These are phyloP conservation scores for Syncephalis plumigaleata DNA, from an alignment of 371 early-diverging fungal genomes.

Conservation along the genomic window DNA sequence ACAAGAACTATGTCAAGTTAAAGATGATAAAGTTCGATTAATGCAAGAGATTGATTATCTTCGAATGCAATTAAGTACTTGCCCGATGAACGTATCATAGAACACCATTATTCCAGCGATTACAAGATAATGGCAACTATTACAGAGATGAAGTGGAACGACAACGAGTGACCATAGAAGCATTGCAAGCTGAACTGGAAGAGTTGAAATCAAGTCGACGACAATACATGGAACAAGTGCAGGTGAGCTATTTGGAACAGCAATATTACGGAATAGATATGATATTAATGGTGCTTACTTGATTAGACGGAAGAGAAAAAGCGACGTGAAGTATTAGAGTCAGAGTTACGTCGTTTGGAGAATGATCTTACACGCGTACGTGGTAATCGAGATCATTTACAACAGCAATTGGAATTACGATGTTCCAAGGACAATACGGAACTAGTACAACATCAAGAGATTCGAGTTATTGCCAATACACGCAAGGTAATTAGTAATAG, in stretches of 20 bases:
- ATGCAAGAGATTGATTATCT: slow-evolving; percentile 1
- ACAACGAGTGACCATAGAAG: slow-evolving; percentile 27
- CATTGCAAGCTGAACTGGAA: slow-evolving; percentile 47
- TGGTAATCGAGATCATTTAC: slow-evolving; percentile 59
- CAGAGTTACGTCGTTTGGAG: slow-evolving; percentile 49
- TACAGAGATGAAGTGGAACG: neutral
- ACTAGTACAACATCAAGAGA: slow-evolving; percentile 37
- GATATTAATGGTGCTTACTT: slow-evolving; percentile 10
- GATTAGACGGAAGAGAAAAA: slow-evolving; percentile 32
- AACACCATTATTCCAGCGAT: slow-evolving; percentile 18
- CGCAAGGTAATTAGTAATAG: slow-evolving; percentile 19
- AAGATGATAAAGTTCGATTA: slow-evolving; percentile 2
- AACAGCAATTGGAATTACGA: slow-evolving; percentile 45
- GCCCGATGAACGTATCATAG: slow-evolving; percentile 19
- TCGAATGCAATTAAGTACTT: slow-evolving; percentile 6
- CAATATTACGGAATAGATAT: too few species aligned
- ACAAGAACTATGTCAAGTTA: slow-evolving; percentile 7
- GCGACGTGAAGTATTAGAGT: slow-evolving; percentile 35
- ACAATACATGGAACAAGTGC: slow-evolving; percentile 24
- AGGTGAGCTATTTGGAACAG: slow-evolving; percentile 21
- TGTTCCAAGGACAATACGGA: slow-evolving; percentile 46
- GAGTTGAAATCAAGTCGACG: slow-evolving; percentile 49
- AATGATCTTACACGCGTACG: slow-evolving; percentile 58
- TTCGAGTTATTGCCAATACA: slow-evolving; percentile 42
- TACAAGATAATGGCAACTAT: slow-evolving; percentile 10